phyloP scores from a whole-genome alignment of 2,329 filamentous ascomycete species.

The Phaeophleospora eucalypticola region DNA sequence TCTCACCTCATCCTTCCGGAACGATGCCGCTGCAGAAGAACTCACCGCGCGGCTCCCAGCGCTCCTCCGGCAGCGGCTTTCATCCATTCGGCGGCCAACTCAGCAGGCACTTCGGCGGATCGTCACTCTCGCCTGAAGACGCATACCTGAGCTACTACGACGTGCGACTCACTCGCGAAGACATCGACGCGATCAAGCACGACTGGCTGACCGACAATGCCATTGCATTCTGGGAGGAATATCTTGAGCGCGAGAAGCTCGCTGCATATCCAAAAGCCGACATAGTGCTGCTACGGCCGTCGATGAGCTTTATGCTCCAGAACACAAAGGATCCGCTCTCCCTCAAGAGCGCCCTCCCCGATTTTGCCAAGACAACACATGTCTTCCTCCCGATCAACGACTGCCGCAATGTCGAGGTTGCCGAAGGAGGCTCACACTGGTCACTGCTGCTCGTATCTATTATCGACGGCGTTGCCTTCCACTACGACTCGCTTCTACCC shows the following conservation, averaged over 20 bases:
- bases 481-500: slow-evolving; percentile 84
- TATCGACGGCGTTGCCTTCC: slow-evolving; percentile 87
- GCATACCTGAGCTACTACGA: slow-evolving; percentile 64
- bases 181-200: slow-evolving; percentile 79
- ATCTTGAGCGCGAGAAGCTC: slow-evolving; percentile 85
- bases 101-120: slow-evolving; percentile 49
- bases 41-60: slow-evolving; percentile 4
- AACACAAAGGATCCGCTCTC: slow-evolving; percentile 59
- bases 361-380: slow-evolving; percentile 78
- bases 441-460: slow-evolving; percentile 84
- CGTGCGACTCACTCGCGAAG: slow-evolving; percentile 72
- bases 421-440: slow-evolving; percentile 95
- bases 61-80: slow-evolving; percentile 37
- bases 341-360: slow-evolving; percentile 66
- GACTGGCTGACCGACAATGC: slow-evolving; percentile 98
- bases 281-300: slow-evolving; percentile 85
- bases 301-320: slow-evolving; percentile 88
- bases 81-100: slow-evolving; percentile 53
- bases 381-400: slow-evolving; percentile 97
- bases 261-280: slow-evolving; percentile 73
- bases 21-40: slow-evolving; percentile 8
- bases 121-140: slow-evolving; percentile 56
- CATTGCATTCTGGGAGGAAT: slow-evolving; percentile 98
- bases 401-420: slow-evolving; percentile 65
- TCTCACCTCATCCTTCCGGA: no score